A percentile compares a stretch with the other conserved stretches of the same genome.
Evolutionary conservation across 805 yeast species (phyloP).

Genomic region (Cyberlindnera galapagoensis): DNA sequence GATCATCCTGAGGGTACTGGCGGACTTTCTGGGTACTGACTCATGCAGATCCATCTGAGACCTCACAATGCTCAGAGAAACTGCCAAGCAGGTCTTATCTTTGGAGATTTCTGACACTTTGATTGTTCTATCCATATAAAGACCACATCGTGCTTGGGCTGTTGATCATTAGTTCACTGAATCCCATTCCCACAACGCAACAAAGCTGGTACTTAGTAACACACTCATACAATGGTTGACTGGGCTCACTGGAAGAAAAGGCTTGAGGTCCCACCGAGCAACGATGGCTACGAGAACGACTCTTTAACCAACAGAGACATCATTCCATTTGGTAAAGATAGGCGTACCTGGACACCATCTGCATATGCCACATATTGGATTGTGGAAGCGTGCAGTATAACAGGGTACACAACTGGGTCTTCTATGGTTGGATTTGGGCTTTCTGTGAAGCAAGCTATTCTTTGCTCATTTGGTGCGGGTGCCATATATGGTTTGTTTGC

Average conservation of each 20-base stretch:
- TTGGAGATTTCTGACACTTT: no score
- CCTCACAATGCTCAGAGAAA: no score
- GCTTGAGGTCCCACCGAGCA: constrained; percentile 24
- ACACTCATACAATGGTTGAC: no score
- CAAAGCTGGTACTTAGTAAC: no score
- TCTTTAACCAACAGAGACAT: constrained; percentile 32
- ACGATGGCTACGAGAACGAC: constrained; percentile 23
- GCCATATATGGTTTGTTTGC: constrained; percentile 24
- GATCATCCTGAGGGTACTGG: no score
- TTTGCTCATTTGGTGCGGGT: constrained; percentile 22
- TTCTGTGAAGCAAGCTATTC: constrained; percentile 24
- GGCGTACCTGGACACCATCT: constrained; percentile 32
- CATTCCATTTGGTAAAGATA: constrained; percentile 30
- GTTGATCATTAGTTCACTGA: no score
- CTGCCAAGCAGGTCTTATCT: no score
- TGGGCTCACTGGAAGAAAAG: constrained; percentile 12
- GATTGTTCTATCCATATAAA: no score
- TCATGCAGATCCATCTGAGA: no score
- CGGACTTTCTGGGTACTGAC: no score
- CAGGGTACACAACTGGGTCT: constrained; percentile 32
- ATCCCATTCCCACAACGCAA: no score
- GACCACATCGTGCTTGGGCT: no score
- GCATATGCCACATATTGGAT: constrained; percentile 32
- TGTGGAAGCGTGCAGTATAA: constrained; percentile 29
- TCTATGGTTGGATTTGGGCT: constrained; percentile 24